phyloP scores from a whole-genome alignment of 768 basidiomycete species.

The Naematelia encephala region DNA sequence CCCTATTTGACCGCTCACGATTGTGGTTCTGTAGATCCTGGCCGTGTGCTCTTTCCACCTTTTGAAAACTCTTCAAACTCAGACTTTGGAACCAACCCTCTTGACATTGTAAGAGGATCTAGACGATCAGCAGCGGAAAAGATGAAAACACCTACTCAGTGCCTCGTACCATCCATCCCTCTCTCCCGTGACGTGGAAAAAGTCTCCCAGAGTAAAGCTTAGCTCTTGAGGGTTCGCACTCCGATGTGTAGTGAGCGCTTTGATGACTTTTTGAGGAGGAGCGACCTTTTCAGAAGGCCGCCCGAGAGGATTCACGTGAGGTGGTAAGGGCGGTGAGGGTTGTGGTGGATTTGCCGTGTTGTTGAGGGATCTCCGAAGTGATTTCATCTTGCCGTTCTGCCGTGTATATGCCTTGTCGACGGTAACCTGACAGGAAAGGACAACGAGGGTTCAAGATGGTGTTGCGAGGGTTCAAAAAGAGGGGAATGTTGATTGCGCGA shows the following conservation, averaged over 20 bases:
- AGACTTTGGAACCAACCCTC: conserved; percentile 81
- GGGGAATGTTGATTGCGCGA: not conserved
- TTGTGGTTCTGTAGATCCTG: conserved; percentile 6
- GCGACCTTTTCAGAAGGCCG: conserved; percentile 68
- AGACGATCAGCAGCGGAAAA: not conserved
- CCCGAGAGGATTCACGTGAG: conserved; percentile 52
- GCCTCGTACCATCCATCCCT: conserved; percentile 82
- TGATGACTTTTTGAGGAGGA: conserved; percentile 93
- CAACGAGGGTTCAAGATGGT: no score
- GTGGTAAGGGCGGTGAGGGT: conserved; percentile 22
- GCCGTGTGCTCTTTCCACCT: conserved; percentile 39
- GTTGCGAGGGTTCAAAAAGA: not conserved
- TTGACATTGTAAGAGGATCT: conserved; percentile 79
- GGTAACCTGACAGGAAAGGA: no score
- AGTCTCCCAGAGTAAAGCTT: conserved; percentile 88
- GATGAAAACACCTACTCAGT: conserved; percentile 56
- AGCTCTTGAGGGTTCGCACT: conserved; percentile 78
- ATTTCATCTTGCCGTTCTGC: conserved; percentile 47
- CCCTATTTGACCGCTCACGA: not conserved
- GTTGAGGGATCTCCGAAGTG: conserved; percentile 45
- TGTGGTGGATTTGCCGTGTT: conserved; percentile 31
- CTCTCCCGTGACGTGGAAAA: conserved; percentile 91
- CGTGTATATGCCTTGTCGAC: no score
- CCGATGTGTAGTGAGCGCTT: conserved; percentile 66
- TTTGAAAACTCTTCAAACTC: conserved; percentile 91